These are phyloP conservation scores for Solanum clarkiae DNA, from an alignment of 257 asterid genomes.

Conservation along the genomic window DNA sequence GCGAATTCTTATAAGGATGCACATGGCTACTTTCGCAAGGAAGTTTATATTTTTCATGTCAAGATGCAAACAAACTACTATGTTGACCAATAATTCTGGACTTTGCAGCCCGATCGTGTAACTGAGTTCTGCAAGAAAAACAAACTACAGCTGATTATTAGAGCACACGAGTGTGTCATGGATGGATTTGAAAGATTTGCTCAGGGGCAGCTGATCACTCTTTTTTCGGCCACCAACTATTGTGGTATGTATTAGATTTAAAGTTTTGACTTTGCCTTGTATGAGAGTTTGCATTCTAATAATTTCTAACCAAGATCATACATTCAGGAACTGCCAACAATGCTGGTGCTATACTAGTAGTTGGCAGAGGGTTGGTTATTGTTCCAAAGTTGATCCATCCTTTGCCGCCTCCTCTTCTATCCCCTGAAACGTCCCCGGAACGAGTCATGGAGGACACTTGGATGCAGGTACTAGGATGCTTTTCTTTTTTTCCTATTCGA, in stretches of 20 bases:
- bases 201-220: slow-evolving; percentile 95
- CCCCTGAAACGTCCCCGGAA: slow-evolving; percentile 97
- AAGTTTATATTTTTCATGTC: not conserved
- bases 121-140: slow-evolving; percentile 92
- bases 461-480: slow-evolving; percentile 70
- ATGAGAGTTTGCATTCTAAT: not conserved
- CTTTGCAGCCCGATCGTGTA: slow-evolving; percentile 93
- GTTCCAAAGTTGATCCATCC: slow-evolving; percentile 97
- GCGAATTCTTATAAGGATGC: not conserved
- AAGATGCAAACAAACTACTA: not conserved
- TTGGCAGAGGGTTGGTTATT: slow-evolving; percentile 84
- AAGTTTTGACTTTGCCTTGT: not conserved
- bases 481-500: not conserved
- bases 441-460: slow-evolving; percentile 67
- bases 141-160: slow-evolving; percentile 76
- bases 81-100: not conserved
- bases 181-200: slow-evolving; percentile 99
- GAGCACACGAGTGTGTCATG: slow-evolving; percentile 99
- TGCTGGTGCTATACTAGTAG: slow-evolving; percentile 96
- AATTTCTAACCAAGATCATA: slow-evolving; percentile 4
- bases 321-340: slow-evolving; percentile 88
- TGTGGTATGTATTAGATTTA: slow-evolving; percentile 49
- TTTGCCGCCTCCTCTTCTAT: slow-evolving; percentile 85
- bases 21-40: not conserved
- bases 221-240: slow-evolving; percentile 97